Conservation (phyloP, 495 filamentous ascomycete genomes). For the Cladorrhinum samala region DNA sequence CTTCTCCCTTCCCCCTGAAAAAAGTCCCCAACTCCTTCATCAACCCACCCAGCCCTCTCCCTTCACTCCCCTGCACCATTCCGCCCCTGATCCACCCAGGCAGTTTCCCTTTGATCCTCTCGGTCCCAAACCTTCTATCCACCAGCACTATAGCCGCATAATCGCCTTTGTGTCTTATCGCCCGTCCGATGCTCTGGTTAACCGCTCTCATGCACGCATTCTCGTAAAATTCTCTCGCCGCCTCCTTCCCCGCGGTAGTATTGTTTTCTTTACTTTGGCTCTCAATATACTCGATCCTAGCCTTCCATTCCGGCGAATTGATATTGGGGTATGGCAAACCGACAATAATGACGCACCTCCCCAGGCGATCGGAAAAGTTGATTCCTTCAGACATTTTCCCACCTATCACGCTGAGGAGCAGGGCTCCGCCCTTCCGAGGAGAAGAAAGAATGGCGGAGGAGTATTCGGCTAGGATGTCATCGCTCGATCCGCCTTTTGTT, state of each 20-base stretch:
- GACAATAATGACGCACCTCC: slow-evolving; percentile 80
- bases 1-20: slow-evolving; percentile 41
- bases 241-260: slow-evolving; percentile 50
- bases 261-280: slow-evolving; percentile 28
- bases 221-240: slow-evolving; percentile 79
- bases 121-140: slow-evolving; percentile 66
- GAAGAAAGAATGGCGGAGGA: slow-evolving; percentile 53
- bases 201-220: slow-evolving; percentile 95
- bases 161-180: slow-evolving; percentile 80
- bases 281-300: slow-evolving; percentile 82
- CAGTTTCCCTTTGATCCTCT: slow-evolving; percentile 68
- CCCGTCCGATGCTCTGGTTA: slow-evolving; percentile 91
- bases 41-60: slow-evolving; percentile 46
- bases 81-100: slow-evolving; percentile 80
- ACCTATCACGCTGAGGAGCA: slow-evolving; percentile 90
- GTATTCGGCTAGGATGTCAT: slow-evolving; percentile 68
- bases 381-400: slow-evolving; percentile 95
- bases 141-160: slow-evolving; percentile 87
- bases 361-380: slow-evolving; percentile 91
- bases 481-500: slow-evolving; percentile 51
- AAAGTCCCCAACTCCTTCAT: slow-evolving; percentile 52
- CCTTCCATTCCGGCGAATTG: slow-evolving; percentile 83
- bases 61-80: slow-evolving; percentile 41
- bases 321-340: slow-evolving; percentile 93
- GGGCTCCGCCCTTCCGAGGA: slow-evolving; percentile 48